phyloP scores from a whole-genome alignment of 1,284 basidiomycete genomes.

The Somion occarium region DNA sequence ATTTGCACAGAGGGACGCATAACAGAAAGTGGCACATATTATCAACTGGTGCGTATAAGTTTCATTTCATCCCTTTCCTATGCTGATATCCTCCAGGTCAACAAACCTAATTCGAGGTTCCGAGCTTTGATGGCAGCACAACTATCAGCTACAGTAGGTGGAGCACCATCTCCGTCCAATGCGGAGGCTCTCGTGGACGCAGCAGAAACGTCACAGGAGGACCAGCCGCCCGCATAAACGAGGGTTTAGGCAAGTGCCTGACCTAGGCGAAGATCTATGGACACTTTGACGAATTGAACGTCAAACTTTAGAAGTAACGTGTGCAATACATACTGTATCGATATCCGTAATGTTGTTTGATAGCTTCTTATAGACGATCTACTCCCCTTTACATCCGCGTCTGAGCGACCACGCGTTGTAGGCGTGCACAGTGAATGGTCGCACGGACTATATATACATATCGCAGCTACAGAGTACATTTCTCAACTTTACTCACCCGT shows the following conservation, averaged over 20 bases:
- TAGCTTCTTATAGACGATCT: constrained; percentile 2
- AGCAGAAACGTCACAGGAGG: neutral
- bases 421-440: neutral
- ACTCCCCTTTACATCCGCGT: neutral
- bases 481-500: no score
- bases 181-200: neutral
- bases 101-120: constrained; percentile 69
- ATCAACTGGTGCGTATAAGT: constrained; percentile 56
- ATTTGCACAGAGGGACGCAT: constrained; percentile 61
- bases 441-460: neutral
- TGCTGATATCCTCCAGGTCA: constrained; percentile 38
- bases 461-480: neutral
- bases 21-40: constrained; percentile 81
- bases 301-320: no score
- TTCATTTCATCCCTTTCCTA: constrained; percentile 1
- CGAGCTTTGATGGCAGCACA: constrained; percentile 59
- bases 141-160: constrained; percentile 3
- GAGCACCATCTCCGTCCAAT: neutral
- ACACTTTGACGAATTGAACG: no score
- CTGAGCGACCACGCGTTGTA: neutral
- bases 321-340: constrained; percentile 2
- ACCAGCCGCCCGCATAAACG: neutral
- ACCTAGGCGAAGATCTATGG: no score
- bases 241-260: no score
- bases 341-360: constrained; percentile 3